Conservation (phyloP, 192 early-diverging fungal genomes). For the Coemansia sp. region DNA sequence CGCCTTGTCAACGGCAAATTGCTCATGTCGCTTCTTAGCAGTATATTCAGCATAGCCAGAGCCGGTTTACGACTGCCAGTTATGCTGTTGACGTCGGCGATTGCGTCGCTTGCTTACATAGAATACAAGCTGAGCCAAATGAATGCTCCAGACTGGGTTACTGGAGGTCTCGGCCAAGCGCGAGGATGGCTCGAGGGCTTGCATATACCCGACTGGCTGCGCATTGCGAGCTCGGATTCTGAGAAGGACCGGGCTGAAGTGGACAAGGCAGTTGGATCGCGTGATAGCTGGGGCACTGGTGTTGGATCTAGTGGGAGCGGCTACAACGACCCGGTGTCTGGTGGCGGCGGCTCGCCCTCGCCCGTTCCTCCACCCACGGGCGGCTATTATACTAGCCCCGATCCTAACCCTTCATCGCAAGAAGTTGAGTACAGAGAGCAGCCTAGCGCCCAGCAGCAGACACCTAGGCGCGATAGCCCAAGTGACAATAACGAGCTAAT, state of each 20-base stretch:
- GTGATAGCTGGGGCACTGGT: slow-evolving; percentile 25
- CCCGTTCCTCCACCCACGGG: slow-evolving; percentile 42
- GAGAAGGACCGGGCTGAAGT: slow-evolving; percentile 5
- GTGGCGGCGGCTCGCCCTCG: slow-evolving; percentile 7
- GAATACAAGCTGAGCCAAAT: slow-evolving; percentile 56
- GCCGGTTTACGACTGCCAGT: slow-evolving; percentile 41
- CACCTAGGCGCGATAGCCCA: not conserved
- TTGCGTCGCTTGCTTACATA: slow-evolving; percentile 48
- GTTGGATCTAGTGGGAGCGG: slow-evolving; percentile 4
- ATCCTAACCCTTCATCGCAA: slow-evolving; percentile 7
- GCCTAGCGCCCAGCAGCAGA: not conserved
- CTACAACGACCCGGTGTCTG: slow-evolving; percentile 20
- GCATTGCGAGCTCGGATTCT: slow-evolving; percentile 14
- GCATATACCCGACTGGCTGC: slow-evolving; percentile 41
- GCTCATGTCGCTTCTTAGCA: slow-evolving; percentile 31
- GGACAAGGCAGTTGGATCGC: slow-evolving; percentile 31
- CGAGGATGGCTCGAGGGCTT: slow-evolving; percentile 51
- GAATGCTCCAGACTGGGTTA: slow-evolving; percentile 49
- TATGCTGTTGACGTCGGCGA: slow-evolving; percentile 46
- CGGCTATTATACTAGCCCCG: slow-evolving; percentile 52
- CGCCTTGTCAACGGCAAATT: slow-evolving; percentile 27
- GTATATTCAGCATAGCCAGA: slow-evolving; percentile 23
- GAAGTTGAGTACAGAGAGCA: slow-evolving; percentile 10
- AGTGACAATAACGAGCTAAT: slow-evolving; percentile 52
- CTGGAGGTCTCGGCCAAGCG: slow-evolving; percentile 34